These are phyloP conservation scores for Corchorus olitorius DNA, from an alignment of 345 rosid genomes.

Conservation along the genomic window DNA sequence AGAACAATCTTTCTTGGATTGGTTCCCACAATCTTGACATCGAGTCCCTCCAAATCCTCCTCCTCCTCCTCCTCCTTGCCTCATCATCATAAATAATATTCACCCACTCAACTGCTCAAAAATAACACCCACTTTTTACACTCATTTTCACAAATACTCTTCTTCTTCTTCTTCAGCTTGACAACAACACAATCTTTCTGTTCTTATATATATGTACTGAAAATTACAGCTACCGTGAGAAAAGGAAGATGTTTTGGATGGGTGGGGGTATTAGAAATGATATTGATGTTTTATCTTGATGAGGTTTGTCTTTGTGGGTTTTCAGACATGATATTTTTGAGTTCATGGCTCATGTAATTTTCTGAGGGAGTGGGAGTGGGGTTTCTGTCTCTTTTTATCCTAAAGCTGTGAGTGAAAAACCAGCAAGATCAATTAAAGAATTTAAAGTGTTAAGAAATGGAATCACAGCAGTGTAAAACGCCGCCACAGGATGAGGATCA, in stretches of 20 bases:
- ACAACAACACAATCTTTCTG: neutral
- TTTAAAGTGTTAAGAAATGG: constrained; percentile 8
- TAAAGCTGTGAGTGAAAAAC: neutral
- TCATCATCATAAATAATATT: constrained; percentile 23
- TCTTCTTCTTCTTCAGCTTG: neutral
- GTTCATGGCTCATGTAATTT: constrained; percentile 10
- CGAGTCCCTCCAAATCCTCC: constrained; percentile 37
- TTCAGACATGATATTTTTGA: neutral
- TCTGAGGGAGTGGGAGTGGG: neutral
- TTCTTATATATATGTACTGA: neutral
- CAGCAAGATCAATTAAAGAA: constrained; percentile 1
- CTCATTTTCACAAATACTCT: neutral
- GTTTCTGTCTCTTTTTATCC: neutral
- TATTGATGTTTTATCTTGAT: neutral
- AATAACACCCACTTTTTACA: neutral
- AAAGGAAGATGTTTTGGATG: neutral
- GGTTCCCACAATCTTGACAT: constrained; percentile 77
- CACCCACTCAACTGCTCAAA: neutral
- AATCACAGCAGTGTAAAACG: neutral
- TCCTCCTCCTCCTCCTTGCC: constrained; percentile 9
- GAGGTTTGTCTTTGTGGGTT: neutral
- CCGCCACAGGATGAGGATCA: constrained; percentile 1
- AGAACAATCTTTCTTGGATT: constrained; percentile 63
- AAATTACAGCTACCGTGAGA: neutral
- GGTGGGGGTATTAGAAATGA: neutral